Base-by-base conservation (phyloP, 1,139 yeast species). In the Hemisphaericaspora subhashii region DNA sequence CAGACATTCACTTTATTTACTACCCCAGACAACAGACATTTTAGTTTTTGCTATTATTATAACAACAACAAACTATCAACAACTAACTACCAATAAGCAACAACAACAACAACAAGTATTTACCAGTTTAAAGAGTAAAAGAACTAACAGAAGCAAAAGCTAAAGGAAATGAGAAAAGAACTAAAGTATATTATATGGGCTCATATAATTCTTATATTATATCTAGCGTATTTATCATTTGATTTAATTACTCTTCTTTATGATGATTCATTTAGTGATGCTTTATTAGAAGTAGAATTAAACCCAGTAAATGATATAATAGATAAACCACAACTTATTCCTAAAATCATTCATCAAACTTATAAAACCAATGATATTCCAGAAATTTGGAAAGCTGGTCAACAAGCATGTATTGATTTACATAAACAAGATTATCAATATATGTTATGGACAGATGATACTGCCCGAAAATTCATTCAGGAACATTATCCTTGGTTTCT, bases 311-410 rank as follows among this genome's bases (percentile, higher is more conserved):
- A 63, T 39, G 68, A 66, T 11, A 53, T 53, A 14, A 55, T 69
- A 23, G 65, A 64, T 24, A 65, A 65, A 47, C 79, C 79, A 10
- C 69, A 72, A 43, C 55, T 82, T 35, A 86, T 89, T 36, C 98
- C 98, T 28, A 86, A 85, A 55, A 88, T 89, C 57, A 88, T 89
- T 41, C 98, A 89, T 58, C 98, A 89, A 62, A 89, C 97, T 12
- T 89, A 89, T 64, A 89, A 87, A 60, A 83, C 86, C 20, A 75
- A 67, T 15, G 75, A 80, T 18, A 77, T 89, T 20, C 98, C 97
- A 2, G 87, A 80, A 34, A 69, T 77, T 40, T 89, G 98, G 98
- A 66, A 67, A 49, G 74, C 74, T 2, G 89, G 95, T 17, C 96
- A 86, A 57, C 74, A 79, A 54, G 77, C 79, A 16, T 87, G 96